Evolutionary conservation across 345 rosid genomes (phyloP), one percentile per base, ranked within the genome.

Genomic region (Lepidium africanum): DNA sequence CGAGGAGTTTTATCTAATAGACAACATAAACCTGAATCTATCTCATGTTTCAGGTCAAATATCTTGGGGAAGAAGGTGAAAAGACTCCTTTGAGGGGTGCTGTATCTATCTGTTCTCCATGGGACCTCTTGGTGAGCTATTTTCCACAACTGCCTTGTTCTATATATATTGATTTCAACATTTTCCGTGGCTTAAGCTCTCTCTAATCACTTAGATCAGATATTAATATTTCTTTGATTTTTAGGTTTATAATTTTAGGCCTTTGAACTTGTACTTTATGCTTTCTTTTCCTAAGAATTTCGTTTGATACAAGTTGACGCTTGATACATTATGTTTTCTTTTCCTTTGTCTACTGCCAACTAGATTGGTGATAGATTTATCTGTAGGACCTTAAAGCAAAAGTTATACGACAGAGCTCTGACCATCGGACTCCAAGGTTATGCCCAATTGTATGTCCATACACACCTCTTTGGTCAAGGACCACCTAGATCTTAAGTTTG

Each of bases 311-410:
- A 45, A 36, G 6, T 57, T 30, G 50, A 25, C 5, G 19, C 10
- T 23, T 59, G 12, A 39, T 41, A 43, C 57, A 43, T 10, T 27
- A n/a, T 45, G 27, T 38, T 23, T 72, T 37, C 21, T 59, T 53
- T 51, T 43, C 32, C 27, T 45, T 58, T 43, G 10, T 25, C n/a
- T 71, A 21, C 57, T 23, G 33, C 67, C 21, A 74, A 49, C 61
- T 76, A 92, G 98, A 83, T 92, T 60, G 96, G 90, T 45, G 96
- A 87, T 76, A 85, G 96, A 77, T 92, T 86, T 73, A 87, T 92
- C 63, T 72, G 82, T 73, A 84, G 96, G 43, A 79, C 71, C 51
- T 78, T 84, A 47, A 53, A 86, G 73, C 98, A 92, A 80, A 90
- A 80, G 73, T 14, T 87, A 5, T 92, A 92, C 63, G 91, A 88